Percentiles rank a stretch among this genome's conserved stretches.
Conservation (phyloP, 208 protist species). For the Trypanosoma avium region DNA sequence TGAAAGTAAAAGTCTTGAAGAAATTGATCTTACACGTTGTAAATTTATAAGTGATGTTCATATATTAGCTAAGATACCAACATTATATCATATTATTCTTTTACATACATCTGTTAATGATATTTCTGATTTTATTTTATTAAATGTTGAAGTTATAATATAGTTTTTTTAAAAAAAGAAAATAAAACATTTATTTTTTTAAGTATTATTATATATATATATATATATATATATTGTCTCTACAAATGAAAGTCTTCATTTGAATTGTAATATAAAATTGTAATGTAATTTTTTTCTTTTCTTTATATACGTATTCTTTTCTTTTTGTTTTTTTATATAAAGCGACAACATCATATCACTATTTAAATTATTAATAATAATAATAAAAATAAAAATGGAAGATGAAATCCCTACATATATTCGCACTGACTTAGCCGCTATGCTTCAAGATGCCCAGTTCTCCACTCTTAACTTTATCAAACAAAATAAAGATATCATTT, state of each 20-base stretch:
- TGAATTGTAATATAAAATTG: no score
- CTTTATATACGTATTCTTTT: no score
- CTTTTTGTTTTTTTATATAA: constrained; percentile 16
- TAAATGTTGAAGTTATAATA: constrained; percentile 8
- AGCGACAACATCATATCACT: no score
- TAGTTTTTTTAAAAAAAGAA: not conserved
- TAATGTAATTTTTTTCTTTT: no score
- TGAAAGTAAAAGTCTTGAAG: constrained; percentile 11
- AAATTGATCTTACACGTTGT: constrained; percentile 26
- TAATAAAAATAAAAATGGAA: no score
- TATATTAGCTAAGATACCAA: constrained; percentile 4
- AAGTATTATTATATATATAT: no score
- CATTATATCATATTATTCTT: not conserved
- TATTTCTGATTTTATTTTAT: not conserved
- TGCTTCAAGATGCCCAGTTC: constrained; percentile 32
- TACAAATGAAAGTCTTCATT: no score
- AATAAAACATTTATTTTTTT: no score
- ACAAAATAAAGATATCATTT: constrained; percentile 6
- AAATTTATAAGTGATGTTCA: constrained; percentile 12
- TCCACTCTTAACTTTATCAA: constrained; percentile 14
- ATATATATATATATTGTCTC: no score
- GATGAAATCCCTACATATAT: no score
- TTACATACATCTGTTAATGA: constrained; percentile 17
- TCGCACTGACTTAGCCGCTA: constrained; percentile 38
- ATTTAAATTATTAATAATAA: no score